Base-by-base conservation (phyloP, 164 flowering plant species). In the Dillenia turbinata region DNA sequence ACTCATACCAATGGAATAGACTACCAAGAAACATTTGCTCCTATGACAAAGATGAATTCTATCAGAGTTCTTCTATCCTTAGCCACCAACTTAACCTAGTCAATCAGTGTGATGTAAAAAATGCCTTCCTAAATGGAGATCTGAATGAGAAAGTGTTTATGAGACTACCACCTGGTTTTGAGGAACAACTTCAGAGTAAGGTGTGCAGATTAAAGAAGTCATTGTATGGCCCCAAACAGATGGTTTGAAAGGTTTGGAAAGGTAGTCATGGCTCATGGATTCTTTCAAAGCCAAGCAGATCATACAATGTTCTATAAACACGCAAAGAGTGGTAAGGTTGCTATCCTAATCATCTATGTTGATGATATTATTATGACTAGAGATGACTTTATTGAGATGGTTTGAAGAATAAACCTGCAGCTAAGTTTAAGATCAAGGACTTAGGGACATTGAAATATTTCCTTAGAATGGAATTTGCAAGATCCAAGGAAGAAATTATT, bases 381-480 rank as follows among this genome's bases (percentile, higher is more conserved):
- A 15, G 13, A 53, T 22, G 40, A 53, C 11, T 24, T 14, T 15
- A 9, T 19, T 16, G 56, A 53, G 19, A 53, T 15, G 11, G 40
- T 9, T 19, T 22, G 0, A 22, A 53, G 5, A 19, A 12, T 11
- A 12, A 15, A 15, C 12, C 10, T 16, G 13, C 9, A 15, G 7
- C 9, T 16, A 19, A 53, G 2, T 53, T 53, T 53, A 13, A 53
- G 19, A 53, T 53, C 12, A 53, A 53, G 22, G 24, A 53, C 11
- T 19, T 53, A 12, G 43, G 12, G 22, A 12, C 13, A 9, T 19
- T 53, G 12, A 53, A 19, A 12, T 53, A 53, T 19, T 53, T 53
- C 19, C 26, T 53, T 16, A 24, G 56, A 53, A 53, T 53, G 19
- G 43, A 53, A n/a, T 53, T 53, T 53, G 19, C 56, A 3, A 53